A percentile compares a stretch with the other conserved stretches of the same genome.
These are phyloP conservation scores for Solanum hybrid DNA, from an alignment of 305 asterid genomes.

Conservation along the genomic window DNA sequence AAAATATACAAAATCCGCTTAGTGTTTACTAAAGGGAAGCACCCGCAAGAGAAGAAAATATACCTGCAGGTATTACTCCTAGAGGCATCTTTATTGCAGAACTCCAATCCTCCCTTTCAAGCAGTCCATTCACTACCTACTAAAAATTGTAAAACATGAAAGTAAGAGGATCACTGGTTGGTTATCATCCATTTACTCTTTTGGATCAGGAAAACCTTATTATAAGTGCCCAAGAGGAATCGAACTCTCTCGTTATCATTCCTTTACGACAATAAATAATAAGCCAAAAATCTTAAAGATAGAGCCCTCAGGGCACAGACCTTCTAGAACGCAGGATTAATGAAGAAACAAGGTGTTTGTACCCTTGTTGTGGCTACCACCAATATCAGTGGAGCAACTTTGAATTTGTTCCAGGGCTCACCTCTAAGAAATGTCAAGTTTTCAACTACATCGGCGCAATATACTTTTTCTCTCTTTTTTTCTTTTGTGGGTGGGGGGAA, in stretches of 20 bases:
- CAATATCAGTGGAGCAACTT: not conserved
- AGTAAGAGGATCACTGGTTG: constrained; percentile 15
- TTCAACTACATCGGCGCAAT: not conserved
- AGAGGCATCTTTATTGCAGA: constrained; percentile 72
- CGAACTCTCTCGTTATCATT: not conserved
- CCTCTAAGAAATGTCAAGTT: not conserved
- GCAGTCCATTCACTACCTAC: constrained; percentile 96
- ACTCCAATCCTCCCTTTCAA: constrained; percentile 78
- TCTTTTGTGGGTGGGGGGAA: not conserved
- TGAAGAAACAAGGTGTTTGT: not conserved
- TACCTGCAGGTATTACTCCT: constrained; percentile 93
- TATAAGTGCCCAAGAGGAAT: not conserved
- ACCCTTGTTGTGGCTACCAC: not conserved
- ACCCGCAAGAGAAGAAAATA: constrained; percentile 4
- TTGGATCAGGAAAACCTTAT: not conserved
- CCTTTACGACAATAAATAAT: not conserved
- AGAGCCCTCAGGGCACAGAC: not conserved
- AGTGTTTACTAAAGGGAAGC: not conserved
- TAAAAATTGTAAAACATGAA: constrained; percentile 28
- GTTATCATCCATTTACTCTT: not conserved
- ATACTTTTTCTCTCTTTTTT: not conserved
- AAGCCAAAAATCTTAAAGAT: not conserved
- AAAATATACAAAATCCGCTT: not conserved
- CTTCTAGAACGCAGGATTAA: not conserved
- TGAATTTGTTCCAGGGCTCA: not conserved